A percentile compares a stretch with the other conserved stretches of the same genome.
These are phyloP conservation scores for Hypomyces rosellus DNA, from an alignment of 2,329 filamentous ascomycete species.

Conservation along the genomic window DNA sequence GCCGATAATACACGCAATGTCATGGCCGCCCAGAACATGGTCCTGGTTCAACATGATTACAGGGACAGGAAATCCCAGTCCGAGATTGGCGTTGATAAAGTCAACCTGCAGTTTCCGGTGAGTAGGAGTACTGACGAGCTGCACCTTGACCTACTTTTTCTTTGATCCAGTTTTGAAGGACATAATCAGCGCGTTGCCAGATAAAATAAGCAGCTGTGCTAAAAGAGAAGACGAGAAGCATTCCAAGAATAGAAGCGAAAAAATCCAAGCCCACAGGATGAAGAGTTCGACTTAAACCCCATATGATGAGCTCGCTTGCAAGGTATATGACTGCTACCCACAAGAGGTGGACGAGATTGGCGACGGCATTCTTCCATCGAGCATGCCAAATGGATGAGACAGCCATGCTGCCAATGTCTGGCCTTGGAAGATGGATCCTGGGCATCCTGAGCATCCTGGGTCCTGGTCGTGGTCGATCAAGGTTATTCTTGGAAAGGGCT, in stretches of 20 bases:
- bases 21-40: constrained; percentile 23
- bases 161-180: constrained; percentile 28
- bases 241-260: constrained; percentile 42
- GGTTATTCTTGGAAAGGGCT: neutral
- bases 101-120: constrained; percentile 33
- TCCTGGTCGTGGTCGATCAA: neutral
- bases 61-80: constrained; percentile 44
- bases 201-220: constrained; percentile 24
- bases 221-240: constrained; percentile 33
- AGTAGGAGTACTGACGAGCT: neutral
- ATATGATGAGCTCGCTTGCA: constrained; percentile 40
- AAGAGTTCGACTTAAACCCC: constrained; percentile 34
- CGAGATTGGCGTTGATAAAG: constrained; percentile 45
- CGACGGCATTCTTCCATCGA: constrained; percentile 8
- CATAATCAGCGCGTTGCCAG: constrained; percentile 14
- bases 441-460: neutral
- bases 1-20: constrained; percentile 37
- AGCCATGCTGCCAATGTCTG: constrained; percentile 6
- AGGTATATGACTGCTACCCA: constrained; percentile 33
- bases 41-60: constrained; percentile 39
- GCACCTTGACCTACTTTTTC: constrained; percentile 23
- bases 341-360: constrained; percentile 19
- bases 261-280: constrained; percentile 31
- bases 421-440: neutral
- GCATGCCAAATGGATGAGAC: constrained; percentile 11